These are phyloP conservation scores for Neobulgaria alba DNA, from an alignment of 2,329 filamentous ascomycete genomes.

Conservation along the genomic window DNA sequence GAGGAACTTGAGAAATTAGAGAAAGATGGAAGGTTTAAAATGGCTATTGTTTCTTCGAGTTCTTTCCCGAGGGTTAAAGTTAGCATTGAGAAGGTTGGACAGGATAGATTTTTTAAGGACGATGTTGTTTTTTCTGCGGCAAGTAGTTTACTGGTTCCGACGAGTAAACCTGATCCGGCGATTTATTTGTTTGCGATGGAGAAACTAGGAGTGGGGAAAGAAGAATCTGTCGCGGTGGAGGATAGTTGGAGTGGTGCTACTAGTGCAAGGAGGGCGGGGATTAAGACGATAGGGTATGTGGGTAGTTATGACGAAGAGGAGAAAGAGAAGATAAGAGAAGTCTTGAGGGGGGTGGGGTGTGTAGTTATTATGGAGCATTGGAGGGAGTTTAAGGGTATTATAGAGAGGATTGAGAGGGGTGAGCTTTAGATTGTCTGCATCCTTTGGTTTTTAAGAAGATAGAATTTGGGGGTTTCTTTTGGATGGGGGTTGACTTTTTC, in stretches of 20 bases:
- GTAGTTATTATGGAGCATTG: constrained; percentile 53
- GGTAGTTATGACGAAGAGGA: constrained; percentile 58
- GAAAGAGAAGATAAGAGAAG: constrained; percentile 55
- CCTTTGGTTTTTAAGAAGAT: too few species aligned
- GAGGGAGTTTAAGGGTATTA: constrained; percentile 38
- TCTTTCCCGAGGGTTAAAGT: constrained; percentile 71
- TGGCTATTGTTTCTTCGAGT: constrained; percentile 75
- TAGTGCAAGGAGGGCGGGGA: constrained; percentile 67
- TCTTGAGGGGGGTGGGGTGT: constrained; percentile 52
- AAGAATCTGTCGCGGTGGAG: constrained; percentile 73
- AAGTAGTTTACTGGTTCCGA: constrained; percentile 68
- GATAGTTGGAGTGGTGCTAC: constrained; percentile 81
- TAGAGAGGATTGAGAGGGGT: constrained; percentile 21
- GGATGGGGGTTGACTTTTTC: too few species aligned
- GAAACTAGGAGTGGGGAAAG: constrained; percentile 60
- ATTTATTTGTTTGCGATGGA: constrained; percentile 76
- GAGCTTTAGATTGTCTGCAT: constrained; percentile 13
- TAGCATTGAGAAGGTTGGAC: constrained; percentile 68
- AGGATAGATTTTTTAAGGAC: constrained; percentile 70
- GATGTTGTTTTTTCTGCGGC: constrained; percentile 76
- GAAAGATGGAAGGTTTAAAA: constrained; percentile 53
- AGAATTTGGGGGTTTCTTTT: too few species aligned
- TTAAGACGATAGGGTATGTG: constrained; percentile 77
- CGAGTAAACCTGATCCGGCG: constrained; percentile 82
- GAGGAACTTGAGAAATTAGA: constrained; percentile 58